phyloP scores from a whole-genome alignment of 225 moss, liverwort and hornwort species.

The Marchantia paleacea region DNA sequence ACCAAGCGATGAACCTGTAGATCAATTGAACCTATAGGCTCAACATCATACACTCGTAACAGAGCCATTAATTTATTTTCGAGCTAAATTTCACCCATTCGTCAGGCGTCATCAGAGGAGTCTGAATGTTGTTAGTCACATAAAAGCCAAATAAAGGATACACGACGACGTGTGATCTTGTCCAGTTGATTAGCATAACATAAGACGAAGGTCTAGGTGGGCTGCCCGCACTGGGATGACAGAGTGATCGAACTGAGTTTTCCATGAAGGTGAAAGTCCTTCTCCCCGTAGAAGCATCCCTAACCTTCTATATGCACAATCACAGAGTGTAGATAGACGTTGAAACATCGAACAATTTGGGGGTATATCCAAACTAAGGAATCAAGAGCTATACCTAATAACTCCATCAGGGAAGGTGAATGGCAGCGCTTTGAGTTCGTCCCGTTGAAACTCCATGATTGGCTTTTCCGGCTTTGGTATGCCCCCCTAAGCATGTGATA shows the following conservation, averaged over 20 bases:
- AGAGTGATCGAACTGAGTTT: no score
- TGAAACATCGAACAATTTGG: neutral
- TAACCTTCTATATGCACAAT: neutral
- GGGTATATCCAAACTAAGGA: neutral
- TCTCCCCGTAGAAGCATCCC: neutral
- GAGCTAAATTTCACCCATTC: no score
- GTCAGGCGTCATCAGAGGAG: no score
- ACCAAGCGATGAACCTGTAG: no score
- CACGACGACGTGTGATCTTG: no score
- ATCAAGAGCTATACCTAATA: slow-evolving; percentile 49
- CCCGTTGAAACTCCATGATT: slow-evolving; percentile 71
- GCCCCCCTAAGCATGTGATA: slow-evolving; percentile 59
- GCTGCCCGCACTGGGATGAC: neutral
- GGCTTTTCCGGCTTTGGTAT: slow-evolving; percentile 67
- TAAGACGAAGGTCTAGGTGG: neutral
- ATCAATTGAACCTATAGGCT: no score
- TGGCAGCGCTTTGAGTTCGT: slow-evolving; percentile 73
- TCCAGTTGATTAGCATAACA: no score
- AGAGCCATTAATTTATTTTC: no score
- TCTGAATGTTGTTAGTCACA: no score
- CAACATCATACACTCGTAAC: no score
- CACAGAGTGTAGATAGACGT: neutral
- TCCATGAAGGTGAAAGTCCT: no score
- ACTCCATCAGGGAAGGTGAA: slow-evolving; percentile 89
- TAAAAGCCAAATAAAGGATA: no score